These are phyloP conservation scores for Sarocladiaceae sp. DNA, from an alignment of 2,329 filamentous ascomycete genomes.

Conservation along the genomic window DNA sequence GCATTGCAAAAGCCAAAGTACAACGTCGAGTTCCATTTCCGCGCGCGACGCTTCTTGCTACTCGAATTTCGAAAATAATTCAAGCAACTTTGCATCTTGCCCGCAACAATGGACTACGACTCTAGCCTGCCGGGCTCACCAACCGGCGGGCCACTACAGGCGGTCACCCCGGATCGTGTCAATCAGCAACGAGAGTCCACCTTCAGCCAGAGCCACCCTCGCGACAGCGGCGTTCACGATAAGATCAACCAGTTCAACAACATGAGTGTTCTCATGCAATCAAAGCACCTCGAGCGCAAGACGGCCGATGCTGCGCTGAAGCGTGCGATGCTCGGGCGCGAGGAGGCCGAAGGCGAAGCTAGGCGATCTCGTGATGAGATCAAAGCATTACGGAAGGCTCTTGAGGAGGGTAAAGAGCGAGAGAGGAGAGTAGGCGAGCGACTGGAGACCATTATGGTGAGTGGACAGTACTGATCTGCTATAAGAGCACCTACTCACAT, in stretches of 20 bases:
- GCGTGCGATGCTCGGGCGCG: slow-evolving; percentile 62
- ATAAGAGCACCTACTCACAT: slow-evolving; percentile 10
- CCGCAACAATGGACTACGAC: slow-evolving; percentile 33
- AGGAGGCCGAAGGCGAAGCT: slow-evolving; percentile 69
- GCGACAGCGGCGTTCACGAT: slow-evolving; percentile 60
- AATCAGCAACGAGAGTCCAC: slow-evolving; percentile 42
- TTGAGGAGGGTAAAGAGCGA: slow-evolving; percentile 62
- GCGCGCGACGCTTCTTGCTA: neutral
- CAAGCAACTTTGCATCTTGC: neutral
- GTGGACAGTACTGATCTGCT: slow-evolving; percentile 21
- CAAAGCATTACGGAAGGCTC: slow-evolving; percentile 47
- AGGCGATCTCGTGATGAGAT: slow-evolving; percentile 59
- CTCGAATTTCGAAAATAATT: neutral
- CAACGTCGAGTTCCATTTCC: neutral
- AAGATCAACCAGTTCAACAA: slow-evolving; percentile 71
- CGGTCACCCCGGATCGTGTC: slow-evolving; percentile 59
- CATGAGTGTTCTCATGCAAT: slow-evolving; percentile 56
- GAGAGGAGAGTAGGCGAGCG: slow-evolving; percentile 64
- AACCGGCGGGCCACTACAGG: slow-evolving; percentile 51
- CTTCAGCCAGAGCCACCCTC: slow-evolving; percentile 35
- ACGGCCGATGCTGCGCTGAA: slow-evolving; percentile 62
- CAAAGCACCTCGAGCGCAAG: slow-evolving; percentile 59
- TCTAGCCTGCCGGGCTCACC: slow-evolving; percentile 51
- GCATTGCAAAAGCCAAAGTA: slow-evolving; percentile 1
- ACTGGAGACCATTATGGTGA: slow-evolving; percentile 65